These are phyloP conservation scores for Paecilomyces dactylethromorphus DNA, from an alignment of 2,329 filamentous ascomycete genomes.

Conservation along the genomic window DNA sequence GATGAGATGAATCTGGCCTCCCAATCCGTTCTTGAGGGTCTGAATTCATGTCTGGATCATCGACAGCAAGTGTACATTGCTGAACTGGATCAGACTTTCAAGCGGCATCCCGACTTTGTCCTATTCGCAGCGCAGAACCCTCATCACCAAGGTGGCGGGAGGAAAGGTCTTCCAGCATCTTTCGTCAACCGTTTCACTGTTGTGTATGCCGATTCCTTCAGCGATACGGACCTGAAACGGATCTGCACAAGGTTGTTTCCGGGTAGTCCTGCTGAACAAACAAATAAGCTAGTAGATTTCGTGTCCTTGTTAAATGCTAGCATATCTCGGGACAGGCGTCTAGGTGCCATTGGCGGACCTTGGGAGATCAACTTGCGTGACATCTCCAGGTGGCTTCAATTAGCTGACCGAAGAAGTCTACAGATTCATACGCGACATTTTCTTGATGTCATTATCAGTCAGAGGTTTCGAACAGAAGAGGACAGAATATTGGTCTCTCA, in stretches of 20 bases:
- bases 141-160: conserved; percentile 90
- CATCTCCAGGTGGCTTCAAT: conserved; percentile 76
- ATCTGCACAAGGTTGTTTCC: conserved; percentile 79
- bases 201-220: conserved; percentile 91
- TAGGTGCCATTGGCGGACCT: conserved; percentile 60
- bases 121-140: conserved; percentile 97
- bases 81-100: conserved; percentile 90
- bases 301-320: conserved; percentile 72
- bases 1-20: conserved; percentile 99
- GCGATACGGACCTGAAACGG: conserved; percentile 67
- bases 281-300: conserved; percentile 67
- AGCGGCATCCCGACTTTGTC: conserved; percentile 81
- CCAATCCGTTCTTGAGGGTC: conserved; percentile 88
- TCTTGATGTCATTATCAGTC: conserved; percentile 73
- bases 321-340: conserved; percentile 50
- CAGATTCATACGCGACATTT: conserved; percentile 66
- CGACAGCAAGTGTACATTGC: conserved; percentile 93
- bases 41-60: conserved; percentile 95
- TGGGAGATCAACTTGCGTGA: conserved; percentile 97
- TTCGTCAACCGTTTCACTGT: conserved; percentile 98
- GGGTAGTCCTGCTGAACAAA: conserved; percentile 50
- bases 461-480: conserved; percentile 69
- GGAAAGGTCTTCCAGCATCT: conserved; percentile 88
- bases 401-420: conserved; percentile 57
- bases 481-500: conserved; percentile 62